A percentile compares a stretch with the other conserved stretches of the same genome.
Conservation (phyloP, 1,284 basidiomycete genomes). For the Cutaneotrichosporon sp. region DNA sequence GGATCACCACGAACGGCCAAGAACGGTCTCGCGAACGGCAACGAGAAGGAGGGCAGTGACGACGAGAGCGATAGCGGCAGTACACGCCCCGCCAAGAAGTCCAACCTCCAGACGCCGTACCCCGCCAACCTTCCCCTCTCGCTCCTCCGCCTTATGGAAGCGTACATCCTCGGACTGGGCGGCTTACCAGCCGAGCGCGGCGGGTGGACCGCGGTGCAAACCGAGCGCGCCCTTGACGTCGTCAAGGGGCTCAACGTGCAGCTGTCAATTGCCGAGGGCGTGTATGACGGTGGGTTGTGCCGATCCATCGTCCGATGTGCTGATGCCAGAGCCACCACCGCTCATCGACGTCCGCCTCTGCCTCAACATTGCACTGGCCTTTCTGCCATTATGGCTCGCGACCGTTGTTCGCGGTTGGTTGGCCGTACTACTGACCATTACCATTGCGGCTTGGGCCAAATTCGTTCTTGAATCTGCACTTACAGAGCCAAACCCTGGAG, state of each 20-base stretch:
- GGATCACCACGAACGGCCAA: slow-evolving; percentile 13
- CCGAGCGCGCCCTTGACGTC: slow-evolving; percentile 42
- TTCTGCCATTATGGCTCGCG: slow-evolving; percentile 12
- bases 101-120: slow-evolving; percentile 43
- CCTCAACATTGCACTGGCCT: slow-evolving; percentile 19
- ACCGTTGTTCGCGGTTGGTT: slow-evolving; percentile 13
- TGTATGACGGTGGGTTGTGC: slow-evolving; percentile 41
- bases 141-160: slow-evolving; percentile 48
- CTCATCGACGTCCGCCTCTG: slow-evolving; percentile 16
- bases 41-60: slow-evolving; percentile 10
- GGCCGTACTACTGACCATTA: slow-evolving; percentile 13
- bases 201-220: slow-evolving; percentile 46
- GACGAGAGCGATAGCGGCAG: slow-evolving; percentile 7
- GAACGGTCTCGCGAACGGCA: slow-evolving; percentile 12
- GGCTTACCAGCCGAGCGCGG: slow-evolving; percentile 31
- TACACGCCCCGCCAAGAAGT: slow-evolving; percentile 30
- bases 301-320: neutral
- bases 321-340: slow-evolving; percentile 20
- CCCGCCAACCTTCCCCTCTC: slow-evolving; percentile 49
- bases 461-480: slow-evolving; percentile 16
- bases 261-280: slow-evolving; percentile 46
- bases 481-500: slow-evolving; percentile 14
- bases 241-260: slow-evolving; percentile 37
- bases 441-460: slow-evolving; percentile 10
- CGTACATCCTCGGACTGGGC: slow-evolving; percentile 45